Conservation (phyloP, 1,139 yeast genomes). For the Diutina scorzettiae region DNA sequence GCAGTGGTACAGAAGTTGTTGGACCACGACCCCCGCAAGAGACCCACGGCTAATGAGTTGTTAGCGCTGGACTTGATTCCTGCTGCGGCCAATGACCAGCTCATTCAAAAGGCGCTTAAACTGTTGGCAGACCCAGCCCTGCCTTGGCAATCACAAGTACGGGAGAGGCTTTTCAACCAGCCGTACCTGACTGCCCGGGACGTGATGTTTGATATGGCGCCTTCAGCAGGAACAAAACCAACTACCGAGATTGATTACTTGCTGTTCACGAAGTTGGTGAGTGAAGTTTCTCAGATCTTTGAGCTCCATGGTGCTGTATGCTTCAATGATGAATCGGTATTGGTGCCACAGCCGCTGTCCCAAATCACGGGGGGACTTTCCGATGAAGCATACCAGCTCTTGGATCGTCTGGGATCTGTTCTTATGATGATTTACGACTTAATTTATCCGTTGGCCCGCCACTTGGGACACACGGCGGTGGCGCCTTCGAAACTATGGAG, state of each 20-base stretch:
- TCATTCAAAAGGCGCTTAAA: constrained; percentile 76
- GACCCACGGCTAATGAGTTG: constrained; percentile 72
- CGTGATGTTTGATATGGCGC: constrained; percentile 51
- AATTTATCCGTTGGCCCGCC: constrained; percentile 79
- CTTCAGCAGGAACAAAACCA: constrained; percentile 10
- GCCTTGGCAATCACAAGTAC: constrained; percentile 88
- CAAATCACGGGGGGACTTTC: not conserved
- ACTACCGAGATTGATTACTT: constrained; percentile 23
- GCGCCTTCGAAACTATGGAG: constrained; percentile 54
- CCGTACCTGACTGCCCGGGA: constrained; percentile 78
- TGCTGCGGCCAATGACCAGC: constrained; percentile 80
- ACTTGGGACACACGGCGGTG: constrained; percentile 51
- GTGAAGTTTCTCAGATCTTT: constrained; percentile 49
- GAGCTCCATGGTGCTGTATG: constrained; percentile 80
- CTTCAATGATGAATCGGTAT: constrained; percentile 33
- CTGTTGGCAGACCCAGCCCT: constrained; percentile 83
- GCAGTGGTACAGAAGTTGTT: constrained; percentile 53
- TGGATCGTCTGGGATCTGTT: constrained; percentile 78
- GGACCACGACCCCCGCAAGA: constrained; percentile 59
- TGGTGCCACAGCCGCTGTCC: constrained; percentile 34
- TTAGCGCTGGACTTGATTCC: constrained; percentile 77
- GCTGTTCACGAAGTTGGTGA: constrained; percentile 38
- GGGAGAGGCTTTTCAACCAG: constrained; percentile 73
- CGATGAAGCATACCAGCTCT: constrained; percentile 56
- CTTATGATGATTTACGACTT: constrained; percentile 81